These are phyloP conservation scores for Lactarius hatsudake DNA, from an alignment of 768 basidiomycete genomes.

Conservation along the genomic window DNA sequence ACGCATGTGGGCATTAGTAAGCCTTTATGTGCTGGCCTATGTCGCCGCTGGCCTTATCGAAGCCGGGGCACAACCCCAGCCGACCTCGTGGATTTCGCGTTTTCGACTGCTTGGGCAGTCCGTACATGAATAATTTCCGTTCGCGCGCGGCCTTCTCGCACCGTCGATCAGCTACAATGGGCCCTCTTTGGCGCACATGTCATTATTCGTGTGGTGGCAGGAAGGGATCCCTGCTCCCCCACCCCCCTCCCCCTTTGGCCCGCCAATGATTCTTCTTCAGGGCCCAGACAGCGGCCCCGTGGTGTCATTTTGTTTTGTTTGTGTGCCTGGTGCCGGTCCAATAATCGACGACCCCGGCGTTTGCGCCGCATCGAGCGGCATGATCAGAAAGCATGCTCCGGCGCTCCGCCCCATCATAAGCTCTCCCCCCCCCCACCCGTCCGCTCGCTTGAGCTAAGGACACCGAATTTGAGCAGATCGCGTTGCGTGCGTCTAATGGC, in stretches of 20 bases:
- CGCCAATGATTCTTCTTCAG: conserved; percentile 7
- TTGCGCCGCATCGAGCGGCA: conserved; percentile 24
- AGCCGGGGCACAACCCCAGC: neutral
- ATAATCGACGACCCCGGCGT: conserved; percentile 8
- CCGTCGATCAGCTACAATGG: conserved; percentile 21
- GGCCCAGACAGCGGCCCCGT: conserved; percentile 25
- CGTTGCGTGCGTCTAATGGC: conserved; percentile 2
- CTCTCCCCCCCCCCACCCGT: neutral
- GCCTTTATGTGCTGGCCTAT: conserved; percentile 10
- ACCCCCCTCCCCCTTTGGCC: neutral
- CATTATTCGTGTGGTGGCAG: neutral
- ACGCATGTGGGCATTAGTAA: conserved; percentile 19
- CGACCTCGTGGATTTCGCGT: conserved; percentile 24
- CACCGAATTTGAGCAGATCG: conserved; percentile 2
- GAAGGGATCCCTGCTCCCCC: neutral
- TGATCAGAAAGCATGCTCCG: conserved; percentile 17
- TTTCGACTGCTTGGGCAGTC: conserved; percentile 5
- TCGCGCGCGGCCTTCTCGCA: conserved; percentile 1
- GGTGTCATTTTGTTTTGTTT: conserved; percentile 14
- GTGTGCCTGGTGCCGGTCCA: conserved; percentile 22
- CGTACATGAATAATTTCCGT: conserved; percentile 15
- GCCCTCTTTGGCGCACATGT: neutral
- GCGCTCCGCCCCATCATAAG: conserved; percentile 23
- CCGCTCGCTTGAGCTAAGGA: conserved; percentile 8
- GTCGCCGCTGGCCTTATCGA: conserved; percentile 10